Percentiles rank a stretch among this genome's conserved stretches.
These are phyloP conservation scores for Lentinula aciculospora DNA, from an alignment of 768 basidiomycete species.

Conservation along the genomic window DNA sequence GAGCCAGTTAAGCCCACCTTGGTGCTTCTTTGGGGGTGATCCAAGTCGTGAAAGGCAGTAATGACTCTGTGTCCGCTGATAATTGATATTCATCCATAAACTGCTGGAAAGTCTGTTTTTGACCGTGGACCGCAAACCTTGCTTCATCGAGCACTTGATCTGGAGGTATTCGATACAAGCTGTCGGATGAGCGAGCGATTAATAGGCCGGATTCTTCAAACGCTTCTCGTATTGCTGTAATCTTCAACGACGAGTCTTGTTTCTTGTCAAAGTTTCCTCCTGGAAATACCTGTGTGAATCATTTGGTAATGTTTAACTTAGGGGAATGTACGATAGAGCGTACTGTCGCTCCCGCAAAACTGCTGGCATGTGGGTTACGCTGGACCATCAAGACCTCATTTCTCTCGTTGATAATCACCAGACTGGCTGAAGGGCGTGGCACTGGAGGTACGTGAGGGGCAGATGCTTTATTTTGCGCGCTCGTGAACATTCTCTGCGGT, in stretches of 20 bases:
- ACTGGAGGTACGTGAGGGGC: slow-evolving; percentile 9
- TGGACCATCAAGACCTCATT: slow-evolving; percentile 72
- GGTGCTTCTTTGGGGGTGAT: slow-evolving; percentile 55
- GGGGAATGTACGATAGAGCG: slow-evolving; percentile 16
- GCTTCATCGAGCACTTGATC: slow-evolving; percentile 44
- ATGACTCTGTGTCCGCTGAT: slow-evolving; percentile 33
- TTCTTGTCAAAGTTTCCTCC: slow-evolving; percentile 62
- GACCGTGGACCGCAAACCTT: slow-evolving; percentile 51
- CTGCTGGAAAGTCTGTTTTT: slow-evolving; percentile 40
- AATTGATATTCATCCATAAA: slow-evolving; percentile 47
- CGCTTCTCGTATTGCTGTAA: slow-evolving; percentile 71
- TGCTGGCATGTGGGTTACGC: slow-evolving; percentile 55
- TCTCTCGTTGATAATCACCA: slow-evolving; percentile 56
- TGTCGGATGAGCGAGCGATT: slow-evolving; percentile 36
- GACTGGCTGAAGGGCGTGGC: slow-evolving; percentile 62
- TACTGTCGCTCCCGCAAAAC: slow-evolving; percentile 67
- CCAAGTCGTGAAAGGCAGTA: slow-evolving; percentile 75
- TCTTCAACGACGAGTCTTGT: slow-evolving; percentile 50
- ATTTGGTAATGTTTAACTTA: neutral
- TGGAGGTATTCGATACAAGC: slow-evolving; percentile 8
- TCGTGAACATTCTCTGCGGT: neutral
- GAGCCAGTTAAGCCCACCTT: slow-evolving; percentile 31
- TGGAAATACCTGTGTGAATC: slow-evolving; percentile 57
- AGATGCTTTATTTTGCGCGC: neutral
- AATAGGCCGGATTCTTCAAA: slow-evolving; percentile 74